phyloP scores from a whole-genome alignment of 2,329 filamentous ascomycete species.

The Calonectria hongkongensis region DNA sequence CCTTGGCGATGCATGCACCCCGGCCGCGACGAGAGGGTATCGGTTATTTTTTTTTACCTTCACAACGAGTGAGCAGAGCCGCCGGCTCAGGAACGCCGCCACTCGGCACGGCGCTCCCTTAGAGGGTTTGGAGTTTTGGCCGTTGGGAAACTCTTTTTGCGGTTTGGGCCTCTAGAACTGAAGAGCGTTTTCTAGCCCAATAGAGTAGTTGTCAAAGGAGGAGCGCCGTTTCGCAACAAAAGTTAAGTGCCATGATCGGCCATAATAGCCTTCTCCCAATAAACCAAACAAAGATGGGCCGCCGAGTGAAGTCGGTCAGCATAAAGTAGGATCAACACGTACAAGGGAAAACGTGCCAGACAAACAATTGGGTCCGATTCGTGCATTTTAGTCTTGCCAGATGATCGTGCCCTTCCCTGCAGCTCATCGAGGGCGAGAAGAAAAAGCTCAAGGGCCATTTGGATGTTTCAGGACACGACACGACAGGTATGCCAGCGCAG shows the following conservation, averaged over 20 bases:
- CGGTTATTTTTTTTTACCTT: neutral
- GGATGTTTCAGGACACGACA: neutral
- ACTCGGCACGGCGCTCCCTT: no score
- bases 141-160: neutral
- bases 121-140: neutral
- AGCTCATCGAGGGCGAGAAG: neutral
- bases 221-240: neutral
- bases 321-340: neutral
- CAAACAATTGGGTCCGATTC: neutral
- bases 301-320: neutral
- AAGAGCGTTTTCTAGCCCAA: neutral
- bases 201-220: neutral
- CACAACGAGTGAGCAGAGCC: no score
- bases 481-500: no score
- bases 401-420: conserved; percentile 6
- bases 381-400: neutral
- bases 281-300: neutral
- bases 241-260: neutral
- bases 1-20: conserved; percentile 2
- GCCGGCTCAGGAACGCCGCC: no score
- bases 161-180: neutral
- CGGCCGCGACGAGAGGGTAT: neutral
- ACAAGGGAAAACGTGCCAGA: neutral
- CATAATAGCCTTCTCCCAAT: neutral
- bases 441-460: neutral